Base-by-base conservation (phyloP, 345 rosid species). In the Pistacia vera region DNA sequence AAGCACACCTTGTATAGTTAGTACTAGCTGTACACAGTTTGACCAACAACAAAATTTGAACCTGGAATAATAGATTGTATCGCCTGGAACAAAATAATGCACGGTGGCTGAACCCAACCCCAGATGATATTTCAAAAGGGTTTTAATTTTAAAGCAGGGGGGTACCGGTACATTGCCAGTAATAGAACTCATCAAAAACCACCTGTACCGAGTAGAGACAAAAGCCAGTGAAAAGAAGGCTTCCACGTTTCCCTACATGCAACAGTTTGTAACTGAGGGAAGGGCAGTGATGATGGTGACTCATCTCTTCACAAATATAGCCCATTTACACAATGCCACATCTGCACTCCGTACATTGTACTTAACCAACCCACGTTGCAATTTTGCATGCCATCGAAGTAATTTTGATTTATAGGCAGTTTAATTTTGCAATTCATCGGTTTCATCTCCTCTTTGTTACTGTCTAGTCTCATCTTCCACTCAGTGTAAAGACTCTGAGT, bases 211-310 rank as follows among this genome's bases (percentile, higher is more conserved):
- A 54, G n/a, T 55, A 17, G 0, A 69, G 58, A 55, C 25, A 69
- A 55, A 49, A 54, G 8, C 62, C 13, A 70, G 1, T 30, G 11
- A 18, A 70, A 11, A 56, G 1, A 18, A 35, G 35, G 8, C 73
- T 56, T 56, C 63, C 73, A 70, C 63, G 63, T 70, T 56, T 56
- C 73, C 63, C 12, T n/a, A 36, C 73, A 56, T 56, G 63, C 73
- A 56, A 56, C 52, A 56, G 36, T 18, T 13, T 12, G 33, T 13
- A 54, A 54, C 18, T 14, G 57, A 54, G 57, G 57, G 18, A 14
- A 16, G 18, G n/a, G 16, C 57, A 54, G 57, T 54, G 1, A 14
- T 60, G 35, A 20, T 25, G 36, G 36, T 60, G 63, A 60, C 63
- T 60, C 13, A 60, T 13, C 25, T 3, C 62, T 41, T 8, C 30